These are phyloP conservation scores for Gamsiella multidivaricata DNA, from an alignment of 192 early-diverging fungal species.

Conservation along the genomic window DNA sequence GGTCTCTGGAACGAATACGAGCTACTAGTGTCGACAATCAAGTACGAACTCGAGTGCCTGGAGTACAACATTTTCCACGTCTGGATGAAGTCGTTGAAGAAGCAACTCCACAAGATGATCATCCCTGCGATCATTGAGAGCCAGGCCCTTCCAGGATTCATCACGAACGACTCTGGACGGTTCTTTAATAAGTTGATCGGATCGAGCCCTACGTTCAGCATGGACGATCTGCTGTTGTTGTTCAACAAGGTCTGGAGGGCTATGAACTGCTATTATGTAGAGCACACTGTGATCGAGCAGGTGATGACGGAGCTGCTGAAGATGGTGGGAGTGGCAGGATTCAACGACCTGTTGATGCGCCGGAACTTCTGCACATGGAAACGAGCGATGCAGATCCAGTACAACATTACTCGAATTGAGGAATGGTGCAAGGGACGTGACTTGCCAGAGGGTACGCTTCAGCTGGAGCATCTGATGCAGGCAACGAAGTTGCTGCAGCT, in stretches of 20 bases:
- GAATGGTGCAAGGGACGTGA: constrained; percentile 99
- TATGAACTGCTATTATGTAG: constrained; percentile 98
- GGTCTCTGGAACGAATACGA: constrained; percentile 77
- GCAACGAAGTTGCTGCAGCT: constrained; percentile 97
- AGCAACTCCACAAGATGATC: constrained; percentile 92
- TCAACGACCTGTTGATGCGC: constrained; percentile 98
- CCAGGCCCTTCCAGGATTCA: constrained; percentile 94
- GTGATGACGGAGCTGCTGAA: constrained; percentile 95
- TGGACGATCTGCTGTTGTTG: constrained; percentile 95
- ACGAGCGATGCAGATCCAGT: constrained; percentile 98
- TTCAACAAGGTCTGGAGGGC: constrained; percentile 94
- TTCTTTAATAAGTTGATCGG: constrained; percentile 93
- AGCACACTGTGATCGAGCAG: constrained; percentile 90
- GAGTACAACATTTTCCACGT: constrained; percentile 96
- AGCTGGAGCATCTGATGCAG: constrained; percentile 94
- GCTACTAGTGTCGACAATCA: constrained; percentile 85
- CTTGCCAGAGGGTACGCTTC: constrained; percentile 88
- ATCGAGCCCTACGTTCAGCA: constrained; percentile 82
- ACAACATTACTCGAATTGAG: constrained; percentile 96
- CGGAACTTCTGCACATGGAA: constrained; percentile 99
- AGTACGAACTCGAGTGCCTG: constrained; percentile 90
- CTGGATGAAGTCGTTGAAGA: constrained; percentile 98
- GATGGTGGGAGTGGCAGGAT: constrained; percentile 94
- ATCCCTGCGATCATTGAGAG: constrained; percentile 97
- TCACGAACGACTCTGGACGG: constrained; percentile 88